Percentiles rank a stretch among this genome's conserved stretches.
phyloP scores from a whole-genome alignment of 331 rosid genomes.

The Prunus yedoensis region DNA sequence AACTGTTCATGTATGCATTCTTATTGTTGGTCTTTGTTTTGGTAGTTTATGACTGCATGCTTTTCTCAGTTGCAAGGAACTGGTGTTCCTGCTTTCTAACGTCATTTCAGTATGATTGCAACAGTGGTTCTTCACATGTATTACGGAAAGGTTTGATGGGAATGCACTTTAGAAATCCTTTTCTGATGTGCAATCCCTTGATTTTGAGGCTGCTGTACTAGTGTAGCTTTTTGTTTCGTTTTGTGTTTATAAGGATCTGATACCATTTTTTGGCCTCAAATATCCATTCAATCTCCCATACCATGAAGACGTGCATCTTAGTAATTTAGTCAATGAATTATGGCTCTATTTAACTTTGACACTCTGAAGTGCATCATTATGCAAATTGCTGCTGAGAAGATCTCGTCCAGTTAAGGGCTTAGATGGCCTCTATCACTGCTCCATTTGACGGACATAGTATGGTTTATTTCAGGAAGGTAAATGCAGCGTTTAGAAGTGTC shows the following conservation, averaged over 20 bases:
- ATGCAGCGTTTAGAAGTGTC: slow-evolving; percentile 97
- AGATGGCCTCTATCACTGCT: slow-evolving; percentile 99
- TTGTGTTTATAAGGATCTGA: slow-evolving; percentile 27
- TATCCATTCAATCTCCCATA: slow-evolving; percentile 27
- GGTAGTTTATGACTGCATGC: slow-evolving; percentile 42
- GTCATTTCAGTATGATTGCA: slow-evolving; percentile 70
- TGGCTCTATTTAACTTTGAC: slow-evolving; percentile 77
- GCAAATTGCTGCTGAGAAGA: slow-evolving; percentile 99
- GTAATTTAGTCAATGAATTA: slow-evolving; percentile 59
- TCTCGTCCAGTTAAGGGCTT: slow-evolving; percentile 95
- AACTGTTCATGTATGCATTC: slow-evolving; percentile 34
- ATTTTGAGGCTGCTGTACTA: slow-evolving; percentile 52
- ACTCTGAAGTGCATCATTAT: slow-evolving; percentile 88
- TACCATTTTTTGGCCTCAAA: slow-evolving; percentile 12
- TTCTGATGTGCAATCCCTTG: slow-evolving; percentile 57
- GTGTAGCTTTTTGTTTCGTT: slow-evolving; percentile 32
- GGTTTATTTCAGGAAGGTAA: slow-evolving; percentile 98
- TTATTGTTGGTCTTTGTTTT: slow-evolving; percentile 28
- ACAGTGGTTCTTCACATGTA: slow-evolving; percentile 78
- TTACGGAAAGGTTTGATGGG: slow-evolving; percentile 82
- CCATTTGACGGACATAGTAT: slow-evolving; percentile 92
- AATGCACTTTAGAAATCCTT: slow-evolving; percentile 57
- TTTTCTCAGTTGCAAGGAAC: slow-evolving; percentile 46
- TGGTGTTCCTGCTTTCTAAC: slow-evolving; percentile 68
- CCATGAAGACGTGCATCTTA: slow-evolving; percentile 41